phyloP scores from a whole-genome alignment of 1,139 yeast species.

The Suhomyces kunorum region DNA sequence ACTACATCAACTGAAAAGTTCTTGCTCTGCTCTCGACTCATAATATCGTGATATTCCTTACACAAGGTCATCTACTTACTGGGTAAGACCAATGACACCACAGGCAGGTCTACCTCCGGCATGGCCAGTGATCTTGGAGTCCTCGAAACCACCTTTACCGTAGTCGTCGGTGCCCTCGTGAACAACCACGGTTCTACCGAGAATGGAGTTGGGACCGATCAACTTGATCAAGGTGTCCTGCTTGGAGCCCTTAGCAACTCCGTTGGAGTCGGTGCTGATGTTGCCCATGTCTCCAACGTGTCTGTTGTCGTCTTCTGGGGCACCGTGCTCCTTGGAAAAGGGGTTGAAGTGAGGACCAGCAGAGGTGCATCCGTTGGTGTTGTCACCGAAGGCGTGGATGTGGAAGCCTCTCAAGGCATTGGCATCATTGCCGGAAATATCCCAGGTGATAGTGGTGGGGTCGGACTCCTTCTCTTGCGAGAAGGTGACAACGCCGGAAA shows the following conservation, averaged over 20 bases:
- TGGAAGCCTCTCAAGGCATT: conserved; percentile 96
- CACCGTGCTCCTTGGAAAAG: conserved; percentile 86
- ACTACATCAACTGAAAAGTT: no score
- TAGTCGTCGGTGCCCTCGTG: conserved; percentile 95
- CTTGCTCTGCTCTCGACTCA: no score
- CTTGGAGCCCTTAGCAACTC: conserved; percentile 87
- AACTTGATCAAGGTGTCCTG: conserved; percentile 76
- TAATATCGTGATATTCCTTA: conserved; percentile 7
- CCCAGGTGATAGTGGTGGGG: conserved; percentile 85
- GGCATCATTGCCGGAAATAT: conserved; percentile 82
- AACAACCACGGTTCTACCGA: conserved; percentile 95
- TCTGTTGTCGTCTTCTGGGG: conserved; percentile 85
- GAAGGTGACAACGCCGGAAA: conserved; percentile 80
- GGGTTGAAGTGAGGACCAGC: conserved; percentile 99
- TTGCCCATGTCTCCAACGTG: conserved; percentile 99
- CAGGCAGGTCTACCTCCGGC: conserved; percentile 99
- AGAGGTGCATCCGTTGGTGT: conserved; percentile 97
- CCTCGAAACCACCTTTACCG: conserved; percentile 94
- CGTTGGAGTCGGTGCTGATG: conserved; percentile 79
- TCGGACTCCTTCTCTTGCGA: conserved; percentile 78
- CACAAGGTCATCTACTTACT: conserved; percentile 24
- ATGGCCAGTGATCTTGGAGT: conserved; percentile 95
- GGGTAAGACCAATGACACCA: conserved; percentile 90
- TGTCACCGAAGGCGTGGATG: conserved; percentile 96
- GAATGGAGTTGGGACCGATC: conserved; percentile 78